phyloP scores from a whole-genome alignment of 2,329 filamentous ascomycete genomes.

The Ascochyta rabiei region DNA sequence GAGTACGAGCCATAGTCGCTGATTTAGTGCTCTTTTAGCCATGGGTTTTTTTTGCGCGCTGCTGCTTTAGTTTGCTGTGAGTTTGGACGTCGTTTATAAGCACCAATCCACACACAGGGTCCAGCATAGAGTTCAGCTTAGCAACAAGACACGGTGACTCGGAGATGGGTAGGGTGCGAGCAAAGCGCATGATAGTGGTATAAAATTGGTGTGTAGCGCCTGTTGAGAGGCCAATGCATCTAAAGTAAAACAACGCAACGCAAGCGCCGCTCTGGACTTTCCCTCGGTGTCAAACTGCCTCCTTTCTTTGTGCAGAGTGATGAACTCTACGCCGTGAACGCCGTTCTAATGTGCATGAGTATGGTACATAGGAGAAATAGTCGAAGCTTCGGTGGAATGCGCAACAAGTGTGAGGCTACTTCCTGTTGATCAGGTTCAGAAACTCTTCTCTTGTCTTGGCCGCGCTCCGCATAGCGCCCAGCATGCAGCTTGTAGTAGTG shows the following conservation, averaged over 20 bases:
- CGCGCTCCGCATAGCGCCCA: slow-evolving; percentile 92
- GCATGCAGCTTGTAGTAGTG: slow-evolving; percentile 95
- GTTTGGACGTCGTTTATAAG: no score
- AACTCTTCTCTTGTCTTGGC: slow-evolving; percentile 97
- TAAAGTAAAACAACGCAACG: slow-evolving; percentile 19
- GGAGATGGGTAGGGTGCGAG: background rate
- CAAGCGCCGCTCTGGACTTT: slow-evolving; percentile 20
- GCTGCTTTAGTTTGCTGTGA: no score
- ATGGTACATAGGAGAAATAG: slow-evolving; percentile 4
- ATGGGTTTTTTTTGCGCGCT: no score
- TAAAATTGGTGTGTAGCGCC: slow-evolving; percentile 25
- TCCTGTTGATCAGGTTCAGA: slow-evolving; percentile 67
- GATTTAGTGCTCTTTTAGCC: no score
- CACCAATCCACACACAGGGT: no score
- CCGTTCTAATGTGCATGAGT: slow-evolving; percentile 3
- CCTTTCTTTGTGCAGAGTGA: slow-evolving; percentile 29
- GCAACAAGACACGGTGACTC: no score
- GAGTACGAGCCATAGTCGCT: no score
- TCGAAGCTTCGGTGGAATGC: background rate
- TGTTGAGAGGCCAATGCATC: slow-evolving; percentile 38
- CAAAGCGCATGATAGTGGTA: background rate
- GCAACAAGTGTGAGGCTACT: slow-evolving; percentile 12
- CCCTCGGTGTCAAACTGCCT: background rate
- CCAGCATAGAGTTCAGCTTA: no score
- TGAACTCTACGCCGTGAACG: slow-evolving; percentile 33